Base-by-base conservation (phyloP, 768 basidiomycete species). In the Phanerochaete carnosa region DNA sequence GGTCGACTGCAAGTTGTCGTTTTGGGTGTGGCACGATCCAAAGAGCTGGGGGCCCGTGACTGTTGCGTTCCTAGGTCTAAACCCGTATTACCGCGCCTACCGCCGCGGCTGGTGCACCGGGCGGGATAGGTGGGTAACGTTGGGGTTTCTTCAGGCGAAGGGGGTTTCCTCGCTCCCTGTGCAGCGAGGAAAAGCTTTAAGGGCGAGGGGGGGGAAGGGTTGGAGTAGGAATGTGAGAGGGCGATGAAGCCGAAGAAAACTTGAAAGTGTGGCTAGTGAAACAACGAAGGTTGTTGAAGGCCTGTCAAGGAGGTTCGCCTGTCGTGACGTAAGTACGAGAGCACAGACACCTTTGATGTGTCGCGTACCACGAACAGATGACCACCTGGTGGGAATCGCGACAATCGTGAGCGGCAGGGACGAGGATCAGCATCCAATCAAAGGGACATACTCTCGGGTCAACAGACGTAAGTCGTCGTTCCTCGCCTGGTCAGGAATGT, bases 291-390 rank as follows among this genome's bases (percentile, higher is more conserved):
- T 52, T 39, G 29, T 45, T 62, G 59, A 62, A 72, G 67, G 39
- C 72, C 68, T 83, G 83, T 88, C 79, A 90, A 77, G 90, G 89
- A 76, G 90, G 90, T 85, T 91, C 88, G 70, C 89, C 89, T 92
- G 64, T 12, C 33, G 74, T 64, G 53, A 54, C 6, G 56, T 45
- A 3, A 45, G 53, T 2, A 29, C 13, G 35, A 26, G 32, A 12
- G 32, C 19, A 28, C 30, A n/a, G 22, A 35, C 22, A 9, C 5
- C 47, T 12, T 19, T 33, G 4, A 26, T 13, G 43, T 65, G 57
- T 57, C 28, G 76, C 83, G 58, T 57, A 88, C 90, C 89, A 82
- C 89, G 79, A 70, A 91, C 83, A 62, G 86, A 87, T 73, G 86
- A 84, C 88, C 88, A 89, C 89, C 90, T 91, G 58, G 8, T 46